Evolutionary conservation across 495 filamentous ascomycete species (phyloP).

Genomic region (Aspergillus cristatus): DNA sequence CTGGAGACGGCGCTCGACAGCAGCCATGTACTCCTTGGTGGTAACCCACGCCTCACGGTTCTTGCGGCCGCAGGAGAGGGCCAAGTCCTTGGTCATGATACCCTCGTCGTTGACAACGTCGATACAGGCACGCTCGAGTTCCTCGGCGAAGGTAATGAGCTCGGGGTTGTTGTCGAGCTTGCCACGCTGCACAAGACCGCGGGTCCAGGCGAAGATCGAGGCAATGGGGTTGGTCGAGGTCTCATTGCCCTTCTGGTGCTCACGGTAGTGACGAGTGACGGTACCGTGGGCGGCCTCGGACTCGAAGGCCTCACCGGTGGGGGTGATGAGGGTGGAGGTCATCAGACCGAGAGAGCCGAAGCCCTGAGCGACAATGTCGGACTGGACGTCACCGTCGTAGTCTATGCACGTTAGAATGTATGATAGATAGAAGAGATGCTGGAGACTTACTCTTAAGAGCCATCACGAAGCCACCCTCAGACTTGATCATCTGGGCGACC

Average conservation of each 20-base stretch:
- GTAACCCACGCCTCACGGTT: constrained; percentile 77
- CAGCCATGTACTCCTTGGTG: constrained; percentile 77
- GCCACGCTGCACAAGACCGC: constrained; percentile 86
- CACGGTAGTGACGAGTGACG: constrained; percentile 95
- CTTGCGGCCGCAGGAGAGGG: constrained; percentile 80
- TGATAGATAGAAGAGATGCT: not conserved
- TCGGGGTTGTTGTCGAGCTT: constrained; percentile 84
- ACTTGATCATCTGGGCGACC: constrained; percentile 99
- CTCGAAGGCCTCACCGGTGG: constrained; percentile 91
- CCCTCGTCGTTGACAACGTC: constrained; percentile 89
- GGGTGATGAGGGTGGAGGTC: constrained; percentile 94
- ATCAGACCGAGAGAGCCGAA: constrained; percentile 97
- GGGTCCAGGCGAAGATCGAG: constrained; percentile 97
- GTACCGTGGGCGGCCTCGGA: constrained; percentile 97
- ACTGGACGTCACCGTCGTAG: constrained; percentile 98
- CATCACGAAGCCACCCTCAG: constrained; percentile 88
- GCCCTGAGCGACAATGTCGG: constrained; percentile 94
- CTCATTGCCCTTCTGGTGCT: constrained; percentile 93
- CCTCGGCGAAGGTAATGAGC: constrained; percentile 79
- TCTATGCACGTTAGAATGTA: constrained; percentile 38
- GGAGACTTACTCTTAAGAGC: constrained; percentile 79
- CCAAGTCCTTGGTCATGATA: constrained; percentile 98
- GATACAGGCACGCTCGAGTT: constrained; percentile 85
- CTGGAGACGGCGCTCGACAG: constrained; percentile 82
- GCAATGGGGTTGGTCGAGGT: constrained; percentile 99